Evolutionary conservation across 495 filamentous ascomycete species (phyloP), one percentile per base, ranked within the genome.

Genomic region (Achaetomiella virescens): DNA sequence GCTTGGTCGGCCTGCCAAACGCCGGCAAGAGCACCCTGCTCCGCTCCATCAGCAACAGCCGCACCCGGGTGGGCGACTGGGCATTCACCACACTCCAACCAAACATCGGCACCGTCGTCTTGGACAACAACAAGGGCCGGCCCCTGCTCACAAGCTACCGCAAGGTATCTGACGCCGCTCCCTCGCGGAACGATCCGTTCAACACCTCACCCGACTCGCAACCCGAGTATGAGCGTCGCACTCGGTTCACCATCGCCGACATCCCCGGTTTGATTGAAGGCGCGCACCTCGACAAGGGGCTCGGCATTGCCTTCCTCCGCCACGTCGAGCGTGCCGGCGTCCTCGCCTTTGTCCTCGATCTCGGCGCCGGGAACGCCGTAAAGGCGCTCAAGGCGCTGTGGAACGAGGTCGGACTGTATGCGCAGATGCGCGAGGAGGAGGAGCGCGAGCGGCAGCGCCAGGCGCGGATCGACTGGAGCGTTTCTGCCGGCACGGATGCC

Each of bases 1-100:
- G 92, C 1, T 76, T 98, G 10, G 93, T 98, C 24, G 93, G 93
- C 1, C 80, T 96, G 47, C 95, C 93, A 0, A 98, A 98, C 68
- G 93, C 95, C 2, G 93, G 93, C 12, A 98, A 98, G 68, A 93
- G 88, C 66, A 97, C 95, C 0, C 78, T 98, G 8, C 80, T 97
- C 6, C 86, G 93, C 43, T 86, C 91, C 1, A 71, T 98, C 60
- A 95, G 81, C 60, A 85, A 88, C 60, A 91, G 88, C 69, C 83
- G 89, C 43, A 87, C 95, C 2, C 83, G 95, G 15, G 85, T 98
- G 25, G 93, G 93, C 21, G 82, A 89, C 64, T 98, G 93, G 93
- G 93, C 90, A 18, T 98, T 98, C 65, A 98, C 93, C 6, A 98
- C 93, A 0, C 77, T 98, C 6, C 85, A 88, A 40, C 93, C 93